Base-by-base conservation (phyloP, 2,329 filamentous ascomycete genomes). In the Colletotrichum euphorbiae region DNA sequence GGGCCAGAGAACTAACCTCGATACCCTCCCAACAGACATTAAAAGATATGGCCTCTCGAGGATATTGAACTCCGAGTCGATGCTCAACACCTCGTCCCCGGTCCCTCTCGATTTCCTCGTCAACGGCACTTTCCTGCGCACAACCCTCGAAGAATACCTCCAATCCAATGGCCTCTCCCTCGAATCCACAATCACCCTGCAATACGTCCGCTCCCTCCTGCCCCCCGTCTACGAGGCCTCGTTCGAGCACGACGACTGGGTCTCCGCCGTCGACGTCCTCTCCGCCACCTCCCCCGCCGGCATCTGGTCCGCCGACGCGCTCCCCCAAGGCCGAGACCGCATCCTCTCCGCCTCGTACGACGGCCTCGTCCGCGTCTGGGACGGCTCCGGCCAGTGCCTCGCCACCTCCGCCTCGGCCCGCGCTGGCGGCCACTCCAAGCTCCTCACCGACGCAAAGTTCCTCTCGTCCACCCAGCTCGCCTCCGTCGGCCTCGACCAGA, bases 181-280 rank as follows among this genome's bases (percentile, higher is more conserved):
- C 46, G 96, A 99, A 83, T 92, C 91, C 4, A 95, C 91, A 4
- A 82, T 99, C 59, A 91, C 91, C 40, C 87, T 99, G 65, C 94
- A 98, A 83, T 99, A 98, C 80, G 93, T 98, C 40, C 91, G 94
- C 74, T 96, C 94, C 71, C 83, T 98, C 73, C 89, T 98, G 69
- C 96, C 96, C 7, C 96, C 96, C 17, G 85, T 92, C 40, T 95
- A 96, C 78, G 90, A 97, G 73, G 91, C 94, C 12, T 96, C 92
- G 76, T 99, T 97, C 78, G 91, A 98, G 82, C 95, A 99, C 78
- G 94, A 99, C 76, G 96, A 98, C 79, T 99, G 96, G 96, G 92
- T 99, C 55, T 93, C 93, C 77, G 88, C 89, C 28, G 89, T 98
- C 28, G 94, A 98, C 78, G 87, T 97, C 4, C 83, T 97, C 24